phyloP scores from a whole-genome alignment of 768 basidiomycete genomes.

The Hericium coralloides region DNA sequence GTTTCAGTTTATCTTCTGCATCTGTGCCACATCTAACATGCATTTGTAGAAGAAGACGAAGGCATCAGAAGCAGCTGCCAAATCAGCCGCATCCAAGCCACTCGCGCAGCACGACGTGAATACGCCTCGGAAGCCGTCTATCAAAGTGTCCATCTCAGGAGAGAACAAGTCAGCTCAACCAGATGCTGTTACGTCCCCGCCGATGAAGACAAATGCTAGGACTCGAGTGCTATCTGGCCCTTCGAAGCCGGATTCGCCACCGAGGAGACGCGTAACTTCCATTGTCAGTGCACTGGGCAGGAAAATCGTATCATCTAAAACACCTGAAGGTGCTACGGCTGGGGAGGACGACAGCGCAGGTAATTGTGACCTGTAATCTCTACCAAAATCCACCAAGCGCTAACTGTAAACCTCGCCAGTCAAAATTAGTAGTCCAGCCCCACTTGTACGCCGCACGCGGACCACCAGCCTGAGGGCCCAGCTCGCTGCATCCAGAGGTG shows the following conservation, averaged over 20 bases:
- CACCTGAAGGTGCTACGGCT: too few relatives aligned
- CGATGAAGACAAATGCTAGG: constrained; percentile 6
- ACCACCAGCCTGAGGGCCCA: neutral
- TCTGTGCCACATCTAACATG: neutral
- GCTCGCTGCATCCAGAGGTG: neutral
- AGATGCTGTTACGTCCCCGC: neutral
- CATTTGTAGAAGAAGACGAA: constrained; percentile 11
- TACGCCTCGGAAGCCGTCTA: constrained; percentile 6
- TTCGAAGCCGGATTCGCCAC: neutral
- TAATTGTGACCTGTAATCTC: too few relatives aligned
- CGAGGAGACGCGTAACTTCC: neutral
- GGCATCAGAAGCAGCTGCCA: constrained; percentile 18
- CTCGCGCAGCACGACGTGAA: constrained; percentile 7
- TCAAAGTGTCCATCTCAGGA: neutral
- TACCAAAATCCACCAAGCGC: too few relatives aligned
- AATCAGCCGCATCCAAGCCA: constrained; percentile 23
- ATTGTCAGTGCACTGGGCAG: too few relatives aligned
- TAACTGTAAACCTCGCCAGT: too few relatives aligned
- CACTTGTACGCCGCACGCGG: neutral
- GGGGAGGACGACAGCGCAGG: too few relatives aligned
- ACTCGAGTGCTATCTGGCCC: neutral
- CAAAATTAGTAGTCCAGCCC: neutral
- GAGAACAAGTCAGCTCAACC: neutral
- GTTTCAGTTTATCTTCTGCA: constrained; percentile 5
- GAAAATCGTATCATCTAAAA: too few relatives aligned